A percentile compares a stretch with the other conserved stretches of the same genome.
phyloP scores from a whole-genome alignment of 805 yeast species.

The Metschnikowia santaceciliae region DNA sequence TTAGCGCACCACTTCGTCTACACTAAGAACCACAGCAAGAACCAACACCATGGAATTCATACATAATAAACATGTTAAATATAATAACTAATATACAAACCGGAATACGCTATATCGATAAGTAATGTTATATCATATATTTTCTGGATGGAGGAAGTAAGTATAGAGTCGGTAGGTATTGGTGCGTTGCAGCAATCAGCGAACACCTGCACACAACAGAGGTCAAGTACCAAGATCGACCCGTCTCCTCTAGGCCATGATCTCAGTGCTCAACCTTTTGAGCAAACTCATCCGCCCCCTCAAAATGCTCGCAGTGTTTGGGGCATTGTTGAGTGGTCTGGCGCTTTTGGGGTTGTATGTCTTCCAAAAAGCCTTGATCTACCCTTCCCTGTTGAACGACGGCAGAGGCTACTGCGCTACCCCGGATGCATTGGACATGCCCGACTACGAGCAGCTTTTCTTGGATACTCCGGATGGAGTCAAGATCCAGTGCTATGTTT shows the following conservation, averaged over 20 bases:
- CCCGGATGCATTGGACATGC: constrained; percentile 66
- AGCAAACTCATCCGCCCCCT: constrained; percentile 13
- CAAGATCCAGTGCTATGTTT: constrained; percentile 57
- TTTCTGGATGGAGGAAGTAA: too few species aligned
- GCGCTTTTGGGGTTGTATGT: constrained; percentile 53
- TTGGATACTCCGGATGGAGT: constrained; percentile 70
- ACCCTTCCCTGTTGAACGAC: constrained; percentile 76
- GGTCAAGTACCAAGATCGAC: background rate
- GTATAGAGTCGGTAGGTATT: background rate
- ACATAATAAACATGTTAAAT: too few species aligned
- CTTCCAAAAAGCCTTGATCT: constrained; percentile 66
- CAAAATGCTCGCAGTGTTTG: constrained; percentile 35
- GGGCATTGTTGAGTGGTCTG: constrained; percentile 41
- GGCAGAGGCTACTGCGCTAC: constrained; percentile 71
- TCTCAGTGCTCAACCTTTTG: constrained; percentile 6
- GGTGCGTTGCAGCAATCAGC: background rate
- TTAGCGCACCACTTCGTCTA: too few species aligned
- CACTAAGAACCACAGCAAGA: too few species aligned
- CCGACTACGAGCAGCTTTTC: constrained; percentile 52
- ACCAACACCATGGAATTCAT: too few species aligned
- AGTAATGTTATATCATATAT: too few species aligned
- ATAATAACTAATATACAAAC: too few species aligned
- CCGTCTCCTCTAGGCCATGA: constrained; percentile 1
- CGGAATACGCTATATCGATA: too few species aligned
- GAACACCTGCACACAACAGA: background rate